Percentiles rank a stretch among this genome's conserved stretches.
Conservation (phyloP, 139 green algal species). For the Monoraphidium neglectum region DNA sequence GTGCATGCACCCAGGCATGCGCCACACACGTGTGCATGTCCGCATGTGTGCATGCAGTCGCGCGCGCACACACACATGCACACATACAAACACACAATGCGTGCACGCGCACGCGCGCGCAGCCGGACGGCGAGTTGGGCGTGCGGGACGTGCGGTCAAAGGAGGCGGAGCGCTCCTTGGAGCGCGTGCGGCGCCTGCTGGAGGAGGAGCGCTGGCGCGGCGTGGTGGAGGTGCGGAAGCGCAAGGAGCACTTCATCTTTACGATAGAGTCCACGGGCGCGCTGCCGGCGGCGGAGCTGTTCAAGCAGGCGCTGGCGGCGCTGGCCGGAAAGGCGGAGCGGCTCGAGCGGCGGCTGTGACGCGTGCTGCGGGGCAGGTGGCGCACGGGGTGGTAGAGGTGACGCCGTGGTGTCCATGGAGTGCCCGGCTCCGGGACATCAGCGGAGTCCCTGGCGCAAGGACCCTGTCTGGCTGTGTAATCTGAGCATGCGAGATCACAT, state of each 20-base stretch:
- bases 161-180: neutral
- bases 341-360: conserved; percentile 61
- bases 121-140: conserved; percentile 8
- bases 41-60: too few species aligned
- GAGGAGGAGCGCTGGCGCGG: conserved; percentile 57
- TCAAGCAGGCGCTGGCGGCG: conserved; percentile 70
- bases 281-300: conserved; percentile 74
- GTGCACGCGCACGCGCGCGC: neutral
- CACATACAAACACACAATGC: too few species aligned
- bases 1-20: too few species aligned
- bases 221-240: conserved; percentile 75
- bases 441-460: too few species aligned
- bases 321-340: conserved; percentile 78
- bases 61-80: too few species aligned
- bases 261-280: conserved; percentile 92
- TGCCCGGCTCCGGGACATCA: too few species aligned
- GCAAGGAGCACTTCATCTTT: conserved; percentile 98
- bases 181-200: conserved; percentile 52
- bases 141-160: neutral
- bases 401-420: too few species aligned
- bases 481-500: too few species aligned
- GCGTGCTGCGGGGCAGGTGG: too few species aligned
- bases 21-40: too few species aligned
- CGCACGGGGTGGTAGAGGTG: too few species aligned
- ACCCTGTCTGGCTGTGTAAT: too few species aligned